phyloP scores from a whole-genome alignment of 2,329 filamentous ascomycete species.

The Claviceps monticola region DNA sequence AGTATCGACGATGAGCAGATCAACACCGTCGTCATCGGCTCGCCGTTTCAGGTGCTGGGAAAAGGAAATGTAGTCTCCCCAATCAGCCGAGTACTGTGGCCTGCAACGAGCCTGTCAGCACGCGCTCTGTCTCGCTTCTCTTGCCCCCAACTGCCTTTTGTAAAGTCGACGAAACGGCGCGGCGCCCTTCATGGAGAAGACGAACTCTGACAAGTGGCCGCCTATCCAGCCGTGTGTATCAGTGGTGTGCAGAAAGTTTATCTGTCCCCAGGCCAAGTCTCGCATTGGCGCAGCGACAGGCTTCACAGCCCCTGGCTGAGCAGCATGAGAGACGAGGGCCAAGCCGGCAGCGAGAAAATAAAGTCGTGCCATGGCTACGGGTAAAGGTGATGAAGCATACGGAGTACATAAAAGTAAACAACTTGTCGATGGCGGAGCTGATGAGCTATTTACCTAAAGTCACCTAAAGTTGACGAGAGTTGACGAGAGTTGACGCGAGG shows the following conservation, averaged over 20 bases:
- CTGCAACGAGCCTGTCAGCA: conserved; percentile 23
- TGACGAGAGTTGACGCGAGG: too few relatives aligned
- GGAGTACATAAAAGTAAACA: neutral
- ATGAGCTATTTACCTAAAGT: neutral
- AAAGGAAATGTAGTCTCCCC: conserved; percentile 96
- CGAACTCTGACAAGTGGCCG: conserved; percentile 80
- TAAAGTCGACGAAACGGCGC: too few relatives aligned
- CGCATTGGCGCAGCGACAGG: conserved; percentile 72
- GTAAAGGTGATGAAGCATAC: neutral
- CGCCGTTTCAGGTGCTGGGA: conserved; percentile 65
- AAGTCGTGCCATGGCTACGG: conserved; percentile 14
- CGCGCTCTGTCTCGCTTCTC: too few relatives aligned
- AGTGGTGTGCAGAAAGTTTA: conserved; percentile 96
- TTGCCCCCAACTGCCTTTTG: too few relatives aligned
- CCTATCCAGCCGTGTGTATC: conserved; percentile 94
- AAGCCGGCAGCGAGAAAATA: conserved; percentile 16
- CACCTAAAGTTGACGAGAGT: neutral
- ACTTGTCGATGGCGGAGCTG: neutral
- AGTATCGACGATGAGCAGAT: conserved; percentile 88
- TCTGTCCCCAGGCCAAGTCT: conserved; percentile 76
- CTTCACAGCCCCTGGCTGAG: conserved; percentile 68
- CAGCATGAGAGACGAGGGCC: conserved; percentile 23
- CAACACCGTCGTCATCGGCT: conserved; percentile 64
- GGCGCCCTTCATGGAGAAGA: neutral
- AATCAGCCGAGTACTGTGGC: conserved; percentile 86